A percentile compares a stretch with the other conserved stretches of the same genome.
Evolutionary conservation across 2,329 filamentous ascomycete genomes (phyloP).

Genomic region (Hansfordia pulvinata): DNA sequence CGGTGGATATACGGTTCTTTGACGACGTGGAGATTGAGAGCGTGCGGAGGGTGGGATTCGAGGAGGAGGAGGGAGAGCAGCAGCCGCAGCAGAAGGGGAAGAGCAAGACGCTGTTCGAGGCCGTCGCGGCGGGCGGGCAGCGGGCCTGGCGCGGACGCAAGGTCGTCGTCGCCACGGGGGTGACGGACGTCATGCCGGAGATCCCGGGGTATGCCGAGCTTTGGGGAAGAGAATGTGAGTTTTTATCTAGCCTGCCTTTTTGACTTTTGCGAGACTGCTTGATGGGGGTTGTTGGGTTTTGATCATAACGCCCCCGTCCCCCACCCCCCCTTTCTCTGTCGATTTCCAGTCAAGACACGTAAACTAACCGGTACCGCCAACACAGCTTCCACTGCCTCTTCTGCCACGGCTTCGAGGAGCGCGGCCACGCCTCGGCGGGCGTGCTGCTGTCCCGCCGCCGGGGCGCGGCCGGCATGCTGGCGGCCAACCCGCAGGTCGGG

Average conservation of each 20-base stretch:
- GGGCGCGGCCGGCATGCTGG: slow-evolving; percentile 22
- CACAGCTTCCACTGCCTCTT: slow-evolving; percentile 42
- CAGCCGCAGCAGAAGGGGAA: slow-evolving; percentile 32
- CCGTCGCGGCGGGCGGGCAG: slow-evolving; percentile 23
- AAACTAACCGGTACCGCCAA: neutral
- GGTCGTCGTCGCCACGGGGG: slow-evolving; percentile 39
- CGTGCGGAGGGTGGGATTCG: slow-evolving; percentile 6
- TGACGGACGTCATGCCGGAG: slow-evolving; percentile 31
- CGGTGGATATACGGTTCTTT: too few relatives aligned
- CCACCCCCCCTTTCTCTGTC: neutral
- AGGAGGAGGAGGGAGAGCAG: slow-evolving; percentile 3
- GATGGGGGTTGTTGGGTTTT: too few relatives aligned
- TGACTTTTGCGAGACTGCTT: too few relatives aligned
- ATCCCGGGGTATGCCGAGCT: slow-evolving; percentile 40
- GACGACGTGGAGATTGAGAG: slow-evolving; percentile 6
- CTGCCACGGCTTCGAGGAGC: slow-evolving; percentile 46
- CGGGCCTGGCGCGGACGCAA: slow-evolving; percentile 31
- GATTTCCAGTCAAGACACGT: neutral
- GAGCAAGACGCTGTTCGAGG: slow-evolving; percentile 16
- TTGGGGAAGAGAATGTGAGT: slow-evolving; percentile 38
- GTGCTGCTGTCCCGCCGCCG: too few relatives aligned
- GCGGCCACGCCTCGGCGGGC: slow-evolving; percentile 28
- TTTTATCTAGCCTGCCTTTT: slow-evolving; percentile 1
- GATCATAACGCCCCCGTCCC: too few relatives aligned
- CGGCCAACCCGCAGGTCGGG: slow-evolving; percentile 15